Evolutionary conservation across 2,329 filamentous ascomycete genomes (phyloP).

Genomic region (Setomelanomma holmii): DNA sequence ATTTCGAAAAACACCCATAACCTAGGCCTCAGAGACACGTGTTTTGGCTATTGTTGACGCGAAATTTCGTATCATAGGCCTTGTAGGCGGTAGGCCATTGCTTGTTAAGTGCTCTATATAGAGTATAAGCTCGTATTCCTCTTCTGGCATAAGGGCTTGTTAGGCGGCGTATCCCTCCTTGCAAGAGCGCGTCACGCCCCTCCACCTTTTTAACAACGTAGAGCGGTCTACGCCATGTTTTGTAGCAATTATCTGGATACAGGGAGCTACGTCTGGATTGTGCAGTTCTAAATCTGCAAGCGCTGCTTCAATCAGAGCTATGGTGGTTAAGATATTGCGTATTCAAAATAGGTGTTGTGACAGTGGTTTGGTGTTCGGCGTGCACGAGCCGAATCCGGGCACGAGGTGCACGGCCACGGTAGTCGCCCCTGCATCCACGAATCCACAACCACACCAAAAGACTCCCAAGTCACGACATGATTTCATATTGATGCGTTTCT

Average conservation of each 20-base stretch:
- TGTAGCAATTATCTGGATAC: neutral
- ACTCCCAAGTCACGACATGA: no score
- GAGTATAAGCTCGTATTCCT: constrained; percentile 20
- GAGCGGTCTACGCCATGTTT: neutral
- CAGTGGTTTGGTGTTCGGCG: neutral
- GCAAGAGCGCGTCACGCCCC: no score
- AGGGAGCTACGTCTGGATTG: neutral
- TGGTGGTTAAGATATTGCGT: constrained; percentile 8
- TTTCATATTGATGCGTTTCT: no score
- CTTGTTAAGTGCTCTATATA: constrained; percentile 22
- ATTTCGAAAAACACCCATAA: no score
- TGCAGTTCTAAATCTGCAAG: constrained; percentile 5
- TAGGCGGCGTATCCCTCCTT: neutral
- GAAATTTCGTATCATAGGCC: constrained; percentile 21
- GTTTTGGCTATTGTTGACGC: constrained; percentile 15
- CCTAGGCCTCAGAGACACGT: constrained; percentile 16
- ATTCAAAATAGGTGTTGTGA: neutral
- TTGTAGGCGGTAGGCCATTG: constrained; percentile 20
- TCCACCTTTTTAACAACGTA: no score
- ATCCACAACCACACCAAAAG: no score
- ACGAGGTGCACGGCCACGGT: neutral
- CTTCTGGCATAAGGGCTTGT: neutral
- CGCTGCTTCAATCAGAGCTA: constrained; percentile 9
- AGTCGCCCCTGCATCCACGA: no score
- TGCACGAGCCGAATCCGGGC: neutral